Base-by-base conservation (phyloP, 495 filamentous ascomycete genomes). In the Penicillium ucsense region DNA sequence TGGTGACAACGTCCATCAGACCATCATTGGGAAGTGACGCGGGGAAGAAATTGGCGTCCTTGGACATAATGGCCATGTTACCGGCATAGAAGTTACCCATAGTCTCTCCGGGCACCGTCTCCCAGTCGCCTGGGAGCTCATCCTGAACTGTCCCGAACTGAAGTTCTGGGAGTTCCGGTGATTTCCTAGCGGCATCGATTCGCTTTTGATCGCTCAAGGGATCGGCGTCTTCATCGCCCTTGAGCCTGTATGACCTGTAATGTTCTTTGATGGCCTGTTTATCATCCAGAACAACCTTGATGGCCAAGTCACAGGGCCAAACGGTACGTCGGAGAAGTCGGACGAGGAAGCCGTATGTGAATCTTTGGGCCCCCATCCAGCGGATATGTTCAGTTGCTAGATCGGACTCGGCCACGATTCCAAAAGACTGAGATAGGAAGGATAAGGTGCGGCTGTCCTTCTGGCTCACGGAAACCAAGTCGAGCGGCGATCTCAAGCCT, bases 81-180 rank as follows among this genome's bases (percentile, higher is more conserved):
- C 92, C 92, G 6, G 83, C 84, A 63, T 92, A 96, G 69, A 98
- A 96, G 60, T 86, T 96, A 5, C 90, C 89, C 35, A 98, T 69
- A 11, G 80, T 86, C 47, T 88, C 81, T 43, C 82, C 74, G 4
- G 85, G 79, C 8, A 85, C 64, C 20, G 83, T 66, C 43, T 83
- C 73, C 86, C 89, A 95, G 33, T 79, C 83, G 6, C 75, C 65
- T 0, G 89, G 89, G 3, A 96, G 60, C 6, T 84, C 73, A 51
- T 91, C 86, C 41, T 78, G 75, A 46, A 91, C 74, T 0, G 85
- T 88, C 12, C 92, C 92, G 53, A 83, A 94, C 50, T 79, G 71
- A 35, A 97, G 71, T 5, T 78, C 62, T 8, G 89, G 92, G 6
- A 96, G 70, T 0, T 77, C 81, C 31, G 75, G 70, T 3, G 59